Base-by-base conservation (phyloP, 73 alveolate genomes). In the Symbiodinium natans region DNA sequence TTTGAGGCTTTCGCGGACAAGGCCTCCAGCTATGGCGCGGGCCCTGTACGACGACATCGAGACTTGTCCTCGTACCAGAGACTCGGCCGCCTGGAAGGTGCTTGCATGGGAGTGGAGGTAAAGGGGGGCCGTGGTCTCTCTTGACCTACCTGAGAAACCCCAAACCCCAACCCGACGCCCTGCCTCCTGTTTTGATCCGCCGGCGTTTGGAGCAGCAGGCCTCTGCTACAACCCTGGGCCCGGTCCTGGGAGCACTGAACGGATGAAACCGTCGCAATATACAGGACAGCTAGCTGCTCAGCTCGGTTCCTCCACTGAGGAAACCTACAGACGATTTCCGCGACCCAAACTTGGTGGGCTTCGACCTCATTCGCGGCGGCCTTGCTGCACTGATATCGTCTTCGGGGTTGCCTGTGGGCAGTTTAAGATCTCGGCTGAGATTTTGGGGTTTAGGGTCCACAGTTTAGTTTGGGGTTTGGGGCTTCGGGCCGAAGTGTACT, bases 21-120 rank as follows among this genome's bases (percentile, higher is more conserved):
- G 31, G 98, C 98, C 31, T 71, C 98, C 41, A 39, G 56, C 40
- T 92, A 68, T 42, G 98, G 98, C 10, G 98, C 90, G 9, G 98
- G 98, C 10, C 82, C 41, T 36, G 80, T 92, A 80, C 90, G 98
- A 42, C 39, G 33, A 17, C 98, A 73, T 82, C 34, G 75, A 23
- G 34, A 54, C 9, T 41, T 89, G 46, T 41, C 86, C 19, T 83
- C 52, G 40, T 89, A 89, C 48, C 88, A 27, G 63, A 89, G 80
- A 56, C 68, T n/a, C 13, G 71, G 90, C 90, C 56, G 11, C 5
- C 56, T 43, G 56, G 56, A 5, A 8, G 56, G 56, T 43, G 56
- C 56, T 43, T 43, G 5, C 19, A 8, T 8, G 56, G 56, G 56
- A 43, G 11, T 43, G 56, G 56, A 11, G 56, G 56, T n/a, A n/a